Base-by-base conservation (phyloP, 2,329 filamentous ascomycete species). In the Xylariomycetidae sp. region DNA sequence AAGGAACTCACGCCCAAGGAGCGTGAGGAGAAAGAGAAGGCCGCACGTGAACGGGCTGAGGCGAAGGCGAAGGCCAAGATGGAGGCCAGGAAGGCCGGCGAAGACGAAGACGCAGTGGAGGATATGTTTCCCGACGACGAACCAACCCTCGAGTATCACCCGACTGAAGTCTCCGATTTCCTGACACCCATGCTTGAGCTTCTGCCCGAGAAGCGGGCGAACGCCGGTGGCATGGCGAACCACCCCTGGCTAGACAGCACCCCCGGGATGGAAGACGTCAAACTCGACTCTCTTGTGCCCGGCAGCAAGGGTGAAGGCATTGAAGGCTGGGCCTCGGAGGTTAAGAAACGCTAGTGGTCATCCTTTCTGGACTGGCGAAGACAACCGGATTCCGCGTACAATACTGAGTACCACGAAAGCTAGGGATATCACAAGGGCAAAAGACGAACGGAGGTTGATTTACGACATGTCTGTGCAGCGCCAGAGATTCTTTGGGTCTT, bases 191-290 rank as follows among this genome's bases (percentile, higher is more conserved):
- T 96, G 87, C 69, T 98, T 24, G 87, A 95, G 59, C 67, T 98
- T 16, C 65, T 87, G 25, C 92, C 92, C 0, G 86, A 90, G 39
- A 85, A 86, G 60, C 73, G 92, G 25, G 92, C 92, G 9, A 98
- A 96, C 56, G 92, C 92, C 1, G 92, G 92, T 22, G 92, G 92
- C 5, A 96, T 96, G 92, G 81, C 85, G 4, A 81, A 82, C 6
- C 87, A 94, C 49, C 58, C 67, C 5, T 96, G 90, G 74, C 62
- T 96, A 46, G 78, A 85, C 40, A 84, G 88, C 46, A 89, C 89
- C 3, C 81, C 82, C 20, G 90, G 89, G 6, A 96, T 98, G 89
- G 81, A 89, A 50, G 75, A 73, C 9, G 63, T 90, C 35, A 79
- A 76, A 56, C 72, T 95, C 40, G 77, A 82, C 12, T 74, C 73